Conservation (phyloP, 2,329 filamentous ascomycete genomes). For the Phaeosphaeria sp. region DNA sequence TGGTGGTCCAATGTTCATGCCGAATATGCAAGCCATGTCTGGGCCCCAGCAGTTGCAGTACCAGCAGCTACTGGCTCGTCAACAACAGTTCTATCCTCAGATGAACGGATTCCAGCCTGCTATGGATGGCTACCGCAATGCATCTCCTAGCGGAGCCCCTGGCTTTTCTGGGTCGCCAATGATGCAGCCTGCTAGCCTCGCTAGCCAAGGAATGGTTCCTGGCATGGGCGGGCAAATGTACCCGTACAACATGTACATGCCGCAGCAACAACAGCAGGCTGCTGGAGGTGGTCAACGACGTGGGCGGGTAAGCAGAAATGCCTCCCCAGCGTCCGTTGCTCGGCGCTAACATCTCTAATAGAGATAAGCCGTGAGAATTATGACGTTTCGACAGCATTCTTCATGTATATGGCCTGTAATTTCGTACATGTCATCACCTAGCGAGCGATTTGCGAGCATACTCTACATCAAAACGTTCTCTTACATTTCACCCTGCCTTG, state of each 20-base stretch:
- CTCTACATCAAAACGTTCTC: constrained; percentile 9
- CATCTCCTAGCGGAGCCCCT: constrained; percentile 49
- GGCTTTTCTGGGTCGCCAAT: constrained; percentile 53
- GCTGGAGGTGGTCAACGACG: constrained; percentile 58
- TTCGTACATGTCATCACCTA: constrained; percentile 23
- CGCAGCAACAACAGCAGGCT: constrained; percentile 51
- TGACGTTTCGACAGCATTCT: background rate
- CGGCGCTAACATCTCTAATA: constrained; percentile 31
- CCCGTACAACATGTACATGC: constrained; percentile 61
- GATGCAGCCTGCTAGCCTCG: constrained; percentile 56
- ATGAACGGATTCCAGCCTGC: constrained; percentile 52
- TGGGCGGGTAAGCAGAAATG: constrained; percentile 58
- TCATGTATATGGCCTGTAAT: constrained; percentile 35
- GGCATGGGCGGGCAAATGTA: constrained; percentile 50
- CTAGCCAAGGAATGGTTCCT: constrained; percentile 44
- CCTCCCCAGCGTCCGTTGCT: constrained; percentile 23
- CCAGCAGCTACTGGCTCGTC: constrained; percentile 62
- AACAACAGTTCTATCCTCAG: constrained; percentile 54
- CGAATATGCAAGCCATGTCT: constrained; percentile 49
- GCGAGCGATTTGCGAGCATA: constrained; percentile 24
- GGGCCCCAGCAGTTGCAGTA: constrained; percentile 63
- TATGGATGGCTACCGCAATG: constrained; percentile 53
- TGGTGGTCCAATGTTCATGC: constrained; percentile 42
- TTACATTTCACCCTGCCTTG: constrained; percentile 18
- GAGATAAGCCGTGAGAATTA: constrained; percentile 29